Percentiles rank a stretch among this genome's conserved stretches.
These are phyloP conservation scores for Nowakowskiella sp. DNA, from an alignment of 192 early-diverging fungal species.

Conservation along the genomic window DNA sequence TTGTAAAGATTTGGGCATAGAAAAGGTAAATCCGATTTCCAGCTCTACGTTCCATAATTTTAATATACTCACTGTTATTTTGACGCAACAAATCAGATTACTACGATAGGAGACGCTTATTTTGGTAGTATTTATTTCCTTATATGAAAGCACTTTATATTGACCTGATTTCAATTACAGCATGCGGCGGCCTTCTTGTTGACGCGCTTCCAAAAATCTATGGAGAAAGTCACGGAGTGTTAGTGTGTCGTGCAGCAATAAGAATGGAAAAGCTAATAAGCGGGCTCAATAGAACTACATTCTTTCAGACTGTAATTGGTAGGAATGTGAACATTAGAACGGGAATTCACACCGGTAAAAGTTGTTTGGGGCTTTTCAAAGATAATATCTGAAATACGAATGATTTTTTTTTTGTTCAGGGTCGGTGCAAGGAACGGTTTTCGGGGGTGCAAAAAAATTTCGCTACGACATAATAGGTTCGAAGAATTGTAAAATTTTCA, in stretches of 20 bases:
- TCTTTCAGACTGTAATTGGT: neutral
- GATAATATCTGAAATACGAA: neutral
- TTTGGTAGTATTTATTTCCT: neutral
- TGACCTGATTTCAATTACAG: neutral
- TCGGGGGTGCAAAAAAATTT: neutral
- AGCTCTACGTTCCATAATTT: neutral
- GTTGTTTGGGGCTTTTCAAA: neutral
- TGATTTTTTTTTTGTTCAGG: neutral
- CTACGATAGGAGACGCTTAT: neutral
- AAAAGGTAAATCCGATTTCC: neutral
- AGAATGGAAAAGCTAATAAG: neutral
- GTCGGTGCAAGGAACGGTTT: neutral
- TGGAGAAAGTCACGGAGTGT: neutral
- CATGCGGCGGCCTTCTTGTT: neutral
- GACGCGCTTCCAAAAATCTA: neutral
- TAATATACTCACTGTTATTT: neutral
- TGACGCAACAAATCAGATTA: no score
- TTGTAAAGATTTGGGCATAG: neutral
- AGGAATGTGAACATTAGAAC: neutral
- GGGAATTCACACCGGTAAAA: slow-evolving; percentile 1
- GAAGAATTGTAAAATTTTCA: neutral
- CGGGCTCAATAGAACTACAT: neutral
- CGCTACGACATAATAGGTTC: neutral
- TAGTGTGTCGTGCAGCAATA: neutral
- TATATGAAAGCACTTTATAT: neutral